A percentile compares a stretch with the other conserved stretches of the same genome.
These are phyloP conservation scores for Jackrogersella multiformis DNA, from an alignment of 495 filamentous ascomycete species.

Conservation along the genomic window DNA sequence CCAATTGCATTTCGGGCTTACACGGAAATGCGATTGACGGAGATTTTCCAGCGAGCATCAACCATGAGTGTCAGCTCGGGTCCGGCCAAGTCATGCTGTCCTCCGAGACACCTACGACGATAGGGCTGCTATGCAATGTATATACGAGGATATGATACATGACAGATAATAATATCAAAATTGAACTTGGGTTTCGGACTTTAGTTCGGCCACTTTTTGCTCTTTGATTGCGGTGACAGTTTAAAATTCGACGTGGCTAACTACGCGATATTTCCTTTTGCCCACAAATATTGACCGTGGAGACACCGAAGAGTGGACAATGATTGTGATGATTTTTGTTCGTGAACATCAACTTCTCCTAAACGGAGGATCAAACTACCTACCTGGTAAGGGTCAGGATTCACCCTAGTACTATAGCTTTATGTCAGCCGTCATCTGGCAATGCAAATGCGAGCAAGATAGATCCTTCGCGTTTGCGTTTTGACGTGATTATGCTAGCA, in stretches of 20 bases:
- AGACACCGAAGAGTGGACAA: slow-evolving; percentile 15
- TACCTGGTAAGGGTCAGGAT: slow-evolving; percentile 5
- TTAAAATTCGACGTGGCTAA: slow-evolving; percentile 18
- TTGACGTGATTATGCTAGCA: slow-evolving; percentile 1
- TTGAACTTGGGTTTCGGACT: slow-evolving; percentile 13
- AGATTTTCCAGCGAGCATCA: slow-evolving; percentile 27
- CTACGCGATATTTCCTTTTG: slow-evolving; percentile 20
- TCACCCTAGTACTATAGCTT: slow-evolving; percentile 3
- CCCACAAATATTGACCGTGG: slow-evolving; percentile 31
- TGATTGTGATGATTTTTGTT: slow-evolving; percentile 21
- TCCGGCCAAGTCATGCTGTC: slow-evolving; percentile 25
- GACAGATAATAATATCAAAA: slow-evolving; percentile 23
- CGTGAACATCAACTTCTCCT: slow-evolving; percentile 7
- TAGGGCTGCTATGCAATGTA: slow-evolving; percentile 21
- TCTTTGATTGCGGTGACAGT: slow-evolving; percentile 15
- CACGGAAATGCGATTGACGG: slow-evolving; percentile 32
- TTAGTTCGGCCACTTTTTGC: slow-evolving; percentile 7
- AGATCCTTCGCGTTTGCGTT: slow-evolving; percentile 8
- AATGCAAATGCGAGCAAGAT: slow-evolving; percentile 7
- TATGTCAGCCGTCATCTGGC: neutral
- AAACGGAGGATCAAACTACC: neutral
- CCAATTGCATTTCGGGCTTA: slow-evolving; percentile 37
- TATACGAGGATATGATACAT: slow-evolving; percentile 19
- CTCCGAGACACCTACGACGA: slow-evolving; percentile 27
- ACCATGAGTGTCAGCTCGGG: slow-evolving; percentile 15